phyloP scores from a whole-genome alignment of 140 eudicot species.

The Ambrosia hybrid region DNA sequence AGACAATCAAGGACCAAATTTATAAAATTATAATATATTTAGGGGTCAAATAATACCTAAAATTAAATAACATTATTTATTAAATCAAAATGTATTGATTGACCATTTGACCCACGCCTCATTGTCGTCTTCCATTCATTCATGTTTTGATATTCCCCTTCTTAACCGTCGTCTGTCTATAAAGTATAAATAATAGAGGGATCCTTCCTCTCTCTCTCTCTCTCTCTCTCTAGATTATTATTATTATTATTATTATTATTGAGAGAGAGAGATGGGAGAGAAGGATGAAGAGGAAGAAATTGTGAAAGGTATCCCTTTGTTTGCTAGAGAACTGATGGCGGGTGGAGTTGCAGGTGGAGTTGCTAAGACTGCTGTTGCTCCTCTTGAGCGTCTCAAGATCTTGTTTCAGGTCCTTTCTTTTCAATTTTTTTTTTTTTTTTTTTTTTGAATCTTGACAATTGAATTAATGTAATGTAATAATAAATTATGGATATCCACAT shows the following conservation, averaged over 20 bases:
- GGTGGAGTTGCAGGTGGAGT: conserved; percentile 97
- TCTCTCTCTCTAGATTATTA: conserved; percentile 31
- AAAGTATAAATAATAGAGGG: no score
- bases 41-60: no score
- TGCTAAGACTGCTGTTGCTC: conserved; percentile 89
- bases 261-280: conserved; percentile 15
- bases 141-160: background rate
- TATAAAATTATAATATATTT: no score
- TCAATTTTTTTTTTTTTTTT: background rate
- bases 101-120: no score
- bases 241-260: background rate
- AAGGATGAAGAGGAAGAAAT: conserved; percentile 45
- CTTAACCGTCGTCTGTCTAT: background rate
- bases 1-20: no score
- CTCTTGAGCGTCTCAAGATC: conserved; percentile 96
- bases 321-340: conserved; percentile 87
- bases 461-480: background rate
- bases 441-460: no score
- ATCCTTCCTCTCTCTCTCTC: background rate
- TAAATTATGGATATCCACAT: no score
- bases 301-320: conserved; percentile 64
- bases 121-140: no score
- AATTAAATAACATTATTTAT: no score
- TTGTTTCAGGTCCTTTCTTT: conserved; percentile 70
- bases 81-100: no score